Evolutionary conservation across 495 filamentous ascomycete species (phyloP).

Genomic region (Penicillium odoratum): DNA sequence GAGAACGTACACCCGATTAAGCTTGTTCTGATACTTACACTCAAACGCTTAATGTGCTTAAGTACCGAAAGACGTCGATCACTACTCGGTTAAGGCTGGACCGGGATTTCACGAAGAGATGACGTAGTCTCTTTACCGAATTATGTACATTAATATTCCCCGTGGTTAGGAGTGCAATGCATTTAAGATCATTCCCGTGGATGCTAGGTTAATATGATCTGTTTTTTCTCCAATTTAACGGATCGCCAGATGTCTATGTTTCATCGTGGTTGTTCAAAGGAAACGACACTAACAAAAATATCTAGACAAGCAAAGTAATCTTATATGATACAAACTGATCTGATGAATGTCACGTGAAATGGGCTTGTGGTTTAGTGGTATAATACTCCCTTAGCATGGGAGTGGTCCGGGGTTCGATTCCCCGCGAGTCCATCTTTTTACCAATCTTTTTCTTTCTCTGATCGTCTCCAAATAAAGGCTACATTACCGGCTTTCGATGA

Average conservation of each 20-base stretch:
- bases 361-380: constrained; percentile 50
- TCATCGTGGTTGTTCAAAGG: neutral
- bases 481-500: too few species aligned
- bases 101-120: neutral
- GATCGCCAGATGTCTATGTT: neutral
- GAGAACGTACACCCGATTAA: neutral
- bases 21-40: neutral
- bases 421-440: constrained; percentile 48
- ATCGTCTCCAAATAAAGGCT: too few species aligned
- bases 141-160: too few species aligned
- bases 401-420: constrained; percentile 60
- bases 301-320: neutral
- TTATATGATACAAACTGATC: too few species aligned
- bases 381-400: constrained; percentile 50
- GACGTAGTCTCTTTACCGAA: neutral
- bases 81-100: neutral
- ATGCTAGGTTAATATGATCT: too few species aligned
- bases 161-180: too few species aligned
- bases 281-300: neutral
- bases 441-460: too few species aligned
- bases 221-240: too few species aligned
- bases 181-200: too few species aligned
- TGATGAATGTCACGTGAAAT: neutral
- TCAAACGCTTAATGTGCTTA: neutral
- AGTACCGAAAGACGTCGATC: neutral